Evolutionary conservation across 805 yeast genomes (phyloP), one percentile per base, ranked within the genome.

Genomic region (Wickerhamomyces subpelliculosus): DNA sequence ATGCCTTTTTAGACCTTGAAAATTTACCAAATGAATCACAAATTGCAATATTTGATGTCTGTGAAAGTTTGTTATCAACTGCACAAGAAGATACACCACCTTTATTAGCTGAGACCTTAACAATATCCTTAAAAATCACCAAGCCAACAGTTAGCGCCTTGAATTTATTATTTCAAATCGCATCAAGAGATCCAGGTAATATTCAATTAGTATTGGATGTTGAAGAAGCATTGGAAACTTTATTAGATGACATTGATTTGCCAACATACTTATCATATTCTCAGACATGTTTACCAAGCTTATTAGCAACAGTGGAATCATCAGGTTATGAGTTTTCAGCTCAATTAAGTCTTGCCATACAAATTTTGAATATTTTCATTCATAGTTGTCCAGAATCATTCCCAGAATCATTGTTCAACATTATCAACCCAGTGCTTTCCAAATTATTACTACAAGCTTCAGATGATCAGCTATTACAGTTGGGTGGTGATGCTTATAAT

Each of bases 51-150:
- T 52, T 73, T 27, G 33, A 46, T 1, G 44, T 75, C 0, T 67
- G 79, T 10, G 51, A 56, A 3, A 55, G 68, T 2, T 57, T 90
- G 9, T 52, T 72, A 4, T 72, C 69, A 2, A 81, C 75, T 1
- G 73, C 93, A 0, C 84, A 78, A 32, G 96, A 86, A 33, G 97
- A 89, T 50, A 73, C 95, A 0, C 77, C 84, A 26, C 74, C 88
- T 1, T 68, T 83, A 34, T 58, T 89, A 30, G 68, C 84, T 11
- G 96, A 88, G 54, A 72, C 83, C 0, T 58, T 84, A n/a, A 67
- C 78, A 1, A 67, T 71, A 3, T 73, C 79, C 1, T 71, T 84
- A 28, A 65, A 68, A 34, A 65, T 81, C 8, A 65, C 70, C 42
- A 65, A 44, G 13, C 35, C 41, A 4, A 38, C 47, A 8, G 44